phyloP scores from a whole-genome alignment of 768 basidiomycete genomes.

The Cyclocybe cylindracea region DNA sequence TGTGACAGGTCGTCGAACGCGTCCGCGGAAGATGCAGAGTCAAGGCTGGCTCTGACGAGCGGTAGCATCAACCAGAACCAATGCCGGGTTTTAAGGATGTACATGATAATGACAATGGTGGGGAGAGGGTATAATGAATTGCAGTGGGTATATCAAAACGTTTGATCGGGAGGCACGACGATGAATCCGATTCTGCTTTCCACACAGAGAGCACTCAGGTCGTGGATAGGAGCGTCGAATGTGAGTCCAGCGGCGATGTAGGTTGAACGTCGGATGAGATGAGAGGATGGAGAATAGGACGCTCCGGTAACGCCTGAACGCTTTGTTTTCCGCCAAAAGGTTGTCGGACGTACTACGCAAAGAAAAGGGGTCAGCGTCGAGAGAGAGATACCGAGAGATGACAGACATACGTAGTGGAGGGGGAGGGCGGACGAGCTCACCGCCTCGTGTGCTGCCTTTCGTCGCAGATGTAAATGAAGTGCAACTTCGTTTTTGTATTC shows the following conservation, averaged over 20 bases:
- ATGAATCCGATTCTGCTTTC: conserved; percentile 55
- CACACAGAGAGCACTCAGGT: conserved; percentile 63
- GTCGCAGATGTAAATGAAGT: conserved; percentile 26
- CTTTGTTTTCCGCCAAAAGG: conserved; percentile 77
- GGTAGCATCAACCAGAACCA: not conserved
- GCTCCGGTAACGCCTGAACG: conserved; percentile 72
- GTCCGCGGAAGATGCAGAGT: not conserved
- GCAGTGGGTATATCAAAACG: conserved; percentile 17
- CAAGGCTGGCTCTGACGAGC: not conserved
- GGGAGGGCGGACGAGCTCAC: conserved; percentile 57
- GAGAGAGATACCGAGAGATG: conserved; percentile 1
- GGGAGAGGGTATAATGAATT: conserved; percentile 1
- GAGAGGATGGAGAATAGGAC: conserved; percentile 71
- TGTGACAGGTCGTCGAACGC: not conserved
- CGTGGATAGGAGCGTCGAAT: conserved; percentile 61
- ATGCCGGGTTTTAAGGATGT: not conserved
- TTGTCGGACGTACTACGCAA: conserved; percentile 69
- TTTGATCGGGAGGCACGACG: conserved; percentile 44
- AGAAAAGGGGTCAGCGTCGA: not conserved
- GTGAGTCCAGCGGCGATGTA: conserved; percentile 77
- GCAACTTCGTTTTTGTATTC: conserved; percentile 26
- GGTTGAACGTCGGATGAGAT: conserved; percentile 75
- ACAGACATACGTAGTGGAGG: conserved; percentile 62
- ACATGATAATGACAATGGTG: not conserved
- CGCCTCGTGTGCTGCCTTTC: conserved; percentile 32